These are phyloP conservation scores for Tylopilus vinaceipallidus DNA, from an alignment of 768 basidiomycete genomes.

Conservation along the genomic window DNA sequence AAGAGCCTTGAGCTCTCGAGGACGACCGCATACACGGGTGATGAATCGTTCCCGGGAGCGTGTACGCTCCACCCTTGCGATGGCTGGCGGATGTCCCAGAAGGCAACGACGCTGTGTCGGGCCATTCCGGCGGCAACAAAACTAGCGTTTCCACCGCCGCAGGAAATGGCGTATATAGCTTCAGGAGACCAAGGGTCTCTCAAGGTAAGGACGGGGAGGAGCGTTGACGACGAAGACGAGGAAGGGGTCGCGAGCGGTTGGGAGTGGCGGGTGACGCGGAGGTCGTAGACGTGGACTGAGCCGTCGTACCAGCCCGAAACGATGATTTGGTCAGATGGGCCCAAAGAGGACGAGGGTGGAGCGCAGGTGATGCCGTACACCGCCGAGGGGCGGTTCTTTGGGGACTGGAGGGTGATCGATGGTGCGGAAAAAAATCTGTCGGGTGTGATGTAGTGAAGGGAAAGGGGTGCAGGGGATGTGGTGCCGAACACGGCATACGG, in stretches of 20 bases:
- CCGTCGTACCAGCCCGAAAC: slow-evolving; percentile 86
- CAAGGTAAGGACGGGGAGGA: slow-evolving; percentile 59
- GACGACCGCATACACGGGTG: slow-evolving; percentile 72
- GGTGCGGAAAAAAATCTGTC: slow-evolving; percentile 47
- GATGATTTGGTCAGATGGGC: slow-evolving; percentile 66
- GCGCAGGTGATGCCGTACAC: slow-evolving; percentile 71
- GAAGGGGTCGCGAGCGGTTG: background rate
- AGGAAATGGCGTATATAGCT: slow-evolving; percentile 73
- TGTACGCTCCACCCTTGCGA: slow-evolving; percentile 72
- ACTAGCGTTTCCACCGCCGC: slow-evolving; percentile 65
- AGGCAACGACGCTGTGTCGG: slow-evolving; percentile 71
- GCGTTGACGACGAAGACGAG: slow-evolving; percentile 30
- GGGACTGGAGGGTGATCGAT: slow-evolving; percentile 45
- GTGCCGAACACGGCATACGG: slow-evolving; percentile 71
- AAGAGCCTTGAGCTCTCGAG: slow-evolving; percentile 79
- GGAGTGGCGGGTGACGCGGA: slow-evolving; percentile 46
- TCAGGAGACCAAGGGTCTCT: slow-evolving; percentile 68
- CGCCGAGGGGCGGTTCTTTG: slow-evolving; percentile 42
- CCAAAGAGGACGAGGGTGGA: slow-evolving; percentile 64
- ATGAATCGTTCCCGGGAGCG: slow-evolving; percentile 74
- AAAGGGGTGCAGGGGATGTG: slow-evolving; percentile 53
- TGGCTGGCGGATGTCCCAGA: slow-evolving; percentile 77
- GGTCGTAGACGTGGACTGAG: slow-evolving; percentile 68
- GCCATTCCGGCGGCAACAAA: slow-evolving; percentile 77
- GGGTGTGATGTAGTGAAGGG: slow-evolving; percentile 51